phyloP scores from a whole-genome alignment of 1,284 basidiomycete genomes.

The Fomitiporia mediterranea region DNA sequence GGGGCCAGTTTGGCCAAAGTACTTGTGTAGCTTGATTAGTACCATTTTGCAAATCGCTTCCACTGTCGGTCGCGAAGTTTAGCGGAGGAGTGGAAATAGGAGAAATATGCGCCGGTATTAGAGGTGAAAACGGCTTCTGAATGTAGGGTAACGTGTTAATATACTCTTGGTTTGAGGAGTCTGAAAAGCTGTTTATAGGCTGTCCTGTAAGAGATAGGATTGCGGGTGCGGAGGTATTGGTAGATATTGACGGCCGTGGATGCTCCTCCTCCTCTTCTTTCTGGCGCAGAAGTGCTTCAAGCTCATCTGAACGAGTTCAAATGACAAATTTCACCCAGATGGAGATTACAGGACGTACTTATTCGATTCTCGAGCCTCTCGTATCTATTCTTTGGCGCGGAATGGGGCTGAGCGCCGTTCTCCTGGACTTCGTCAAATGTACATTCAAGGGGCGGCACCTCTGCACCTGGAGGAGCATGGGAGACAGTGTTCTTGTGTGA shows the following conservation, averaged over 20 bases:
- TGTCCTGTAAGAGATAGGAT: neutral
- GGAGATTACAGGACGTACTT: slow-evolving; percentile 38
- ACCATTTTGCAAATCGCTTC: neutral
- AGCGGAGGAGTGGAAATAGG: slow-evolving; percentile 17
- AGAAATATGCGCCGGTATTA: slow-evolving; percentile 18
- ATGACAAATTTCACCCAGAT: neutral
- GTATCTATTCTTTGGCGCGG: slow-evolving; percentile 52
- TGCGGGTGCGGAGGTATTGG: slow-evolving; percentile 16
- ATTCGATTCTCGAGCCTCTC: slow-evolving; percentile 63
- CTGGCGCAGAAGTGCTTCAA: slow-evolving; percentile 46
- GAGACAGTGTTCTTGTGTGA: slow-evolving; percentile 31
- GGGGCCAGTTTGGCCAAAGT: slow-evolving; percentile 61
- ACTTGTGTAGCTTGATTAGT: slow-evolving; percentile 25
- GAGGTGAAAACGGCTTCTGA: slow-evolving; percentile 9
- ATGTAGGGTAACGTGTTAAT: slow-evolving; percentile 2
- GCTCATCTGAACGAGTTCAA: slow-evolving; percentile 43
- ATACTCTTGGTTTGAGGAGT: neutral
- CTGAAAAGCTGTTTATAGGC: neutral
- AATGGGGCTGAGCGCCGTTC: slow-evolving; percentile 29
- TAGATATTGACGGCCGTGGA: slow-evolving; percentile 5
- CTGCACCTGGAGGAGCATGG: slow-evolving; percentile 39
- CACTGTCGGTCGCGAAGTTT: neutral
- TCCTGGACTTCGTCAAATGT: slow-evolving; percentile 60
- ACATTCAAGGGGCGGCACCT: slow-evolving; percentile 54
- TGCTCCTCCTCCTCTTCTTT: slow-evolving; percentile 28